Percentiles rank a stretch among this genome's conserved stretches.
Evolutionary conservation across 1,284 basidiomycete genomes (phyloP).

Genomic region (Malassezia sp.): DNA sequence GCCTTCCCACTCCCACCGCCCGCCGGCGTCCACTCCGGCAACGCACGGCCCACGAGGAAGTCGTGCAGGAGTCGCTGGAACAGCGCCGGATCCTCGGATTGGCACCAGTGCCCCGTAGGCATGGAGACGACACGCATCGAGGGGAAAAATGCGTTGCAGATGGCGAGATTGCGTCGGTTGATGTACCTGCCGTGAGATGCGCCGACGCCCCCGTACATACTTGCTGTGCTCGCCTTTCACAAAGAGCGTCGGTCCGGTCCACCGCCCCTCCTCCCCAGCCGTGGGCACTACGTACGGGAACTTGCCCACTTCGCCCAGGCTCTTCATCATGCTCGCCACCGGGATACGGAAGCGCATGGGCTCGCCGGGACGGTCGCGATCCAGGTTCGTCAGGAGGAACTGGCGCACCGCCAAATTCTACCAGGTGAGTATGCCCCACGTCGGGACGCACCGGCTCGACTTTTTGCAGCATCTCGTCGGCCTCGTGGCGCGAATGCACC

Average conservation of each 20-base stretch:
- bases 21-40: too few species aligned
- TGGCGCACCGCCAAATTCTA: slow-evolving; percentile 57
- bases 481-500: slow-evolving; percentile 57
- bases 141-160: slow-evolving; percentile 61
- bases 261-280: slow-evolving; percentile 45
- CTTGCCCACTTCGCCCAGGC: slow-evolving; percentile 59
- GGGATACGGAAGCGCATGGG: slow-evolving; percentile 59
- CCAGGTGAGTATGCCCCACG: not conserved
- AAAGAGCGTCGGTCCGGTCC: slow-evolving; percentile 59
- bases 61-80: slow-evolving; percentile 42
- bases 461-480: slow-evolving; percentile 56
- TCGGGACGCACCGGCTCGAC: slow-evolving; percentile 50
- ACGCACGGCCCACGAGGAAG: slow-evolving; percentile 29
- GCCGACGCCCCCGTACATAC: slow-evolving; percentile 49
- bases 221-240: slow-evolving; percentile 59
- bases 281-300: slow-evolving; percentile 55
- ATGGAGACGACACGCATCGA: slow-evolving; percentile 49
- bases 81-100: slow-evolving; percentile 47
- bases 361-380: slow-evolving; percentile 45
- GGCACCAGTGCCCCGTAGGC: slow-evolving; percentile 49
- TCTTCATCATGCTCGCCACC: slow-evolving; percentile 56
- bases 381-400: slow-evolving; percentile 72
- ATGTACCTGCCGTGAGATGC: slow-evolving; percentile 59
- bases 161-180: slow-evolving; percentile 56
- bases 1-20: too few species aligned